phyloP scores from a whole-genome alignment of 345 rosid genomes.

The Ricinus communis region DNA sequence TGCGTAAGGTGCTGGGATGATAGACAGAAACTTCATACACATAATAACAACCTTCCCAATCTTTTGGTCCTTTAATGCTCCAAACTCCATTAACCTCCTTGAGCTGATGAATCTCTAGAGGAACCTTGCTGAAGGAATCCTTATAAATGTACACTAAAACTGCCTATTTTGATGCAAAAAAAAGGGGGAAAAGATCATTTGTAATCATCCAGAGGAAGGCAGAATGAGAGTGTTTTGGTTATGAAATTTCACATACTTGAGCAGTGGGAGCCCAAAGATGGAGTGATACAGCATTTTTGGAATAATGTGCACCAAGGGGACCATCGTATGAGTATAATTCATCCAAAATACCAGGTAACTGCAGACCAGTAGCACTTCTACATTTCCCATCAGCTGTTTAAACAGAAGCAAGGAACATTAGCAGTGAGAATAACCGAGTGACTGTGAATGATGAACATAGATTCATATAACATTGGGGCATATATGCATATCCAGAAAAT shows the following conservation, averaged over 20 bases:
- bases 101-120: conserved; percentile 51
- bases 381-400: conserved; percentile 60
- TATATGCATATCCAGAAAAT: background rate
- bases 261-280: conserved; percentile 95
- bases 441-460: background rate
- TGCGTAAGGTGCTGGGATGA: conserved; percentile 68
- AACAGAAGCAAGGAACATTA: background rate
- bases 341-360: conserved; percentile 80
- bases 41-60: conserved; percentile 90
- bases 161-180: conserved; percentile 49
- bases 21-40: conserved; percentile 73
- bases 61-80: conserved; percentile 55
- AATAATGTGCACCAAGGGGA: conserved; percentile 78
- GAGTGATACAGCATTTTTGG: conserved; percentile 52
- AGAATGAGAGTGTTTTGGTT: conserved; percentile 5
- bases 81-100: conserved; percentile 75
- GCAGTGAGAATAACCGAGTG: background rate
- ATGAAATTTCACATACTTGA: conserved; percentile 46
- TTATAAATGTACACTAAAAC: conserved; percentile 57
- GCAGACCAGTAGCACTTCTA: conserved; percentile 68
- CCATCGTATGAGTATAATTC: conserved; percentile 82
- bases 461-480: background rate
- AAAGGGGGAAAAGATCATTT: conserved; percentile 13
- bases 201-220: background rate
- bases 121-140: conserved; percentile 44